Evolutionary conservation across 164 flowering plant species (phyloP), one percentile per base, ranked within the genome.

Genomic region (Tetracentron sinense): DNA sequence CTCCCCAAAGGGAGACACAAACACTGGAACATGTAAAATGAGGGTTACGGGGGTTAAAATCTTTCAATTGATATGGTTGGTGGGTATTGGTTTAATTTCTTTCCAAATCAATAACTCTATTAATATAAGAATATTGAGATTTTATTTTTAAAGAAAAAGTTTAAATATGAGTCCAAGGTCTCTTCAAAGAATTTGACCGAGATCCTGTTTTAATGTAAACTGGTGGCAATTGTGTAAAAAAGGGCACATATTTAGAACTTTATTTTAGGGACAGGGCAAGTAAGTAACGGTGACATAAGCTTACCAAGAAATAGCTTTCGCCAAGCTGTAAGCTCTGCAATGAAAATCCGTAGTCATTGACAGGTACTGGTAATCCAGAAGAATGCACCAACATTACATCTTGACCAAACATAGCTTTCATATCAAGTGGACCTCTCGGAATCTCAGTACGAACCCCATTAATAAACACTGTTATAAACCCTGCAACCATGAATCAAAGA

Each of bases 291-390:
- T n/a, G n/a, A n/a, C 23, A 11, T 26, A 48, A 20, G 14, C 47
- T 74, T 79, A 94, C 99, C 90, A 94, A 75, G 75, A 85, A 91
- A 68, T 91, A 94, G 79, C 83, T 85, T 77, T 89, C 99, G 55
- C 97, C 99, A 70, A 78, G 79, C 59, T 91, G 90, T 78, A 94
- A 78, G 71, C 83, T 74, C 38, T 88, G 87, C 53, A 79, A 16
- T 49, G 83, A 71, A 60, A 81, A 74, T 31, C 96, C 96, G 63
- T 66, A 80, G 6, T 81, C 90, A 75, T 83, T 84, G 50, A 76
- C 56, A 6, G 85, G 84, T 11, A 93, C 72, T 20, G 94, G 87
- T 17, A 82, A 64, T 38, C 99, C 99, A 15, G 97, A 87, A 33
- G 93, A 83, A 68, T 94, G 93, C 47, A 87, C 83, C 75, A 94